Conservation (phyloP, 345 rosid genomes). For the Populus euphratica region DNA sequence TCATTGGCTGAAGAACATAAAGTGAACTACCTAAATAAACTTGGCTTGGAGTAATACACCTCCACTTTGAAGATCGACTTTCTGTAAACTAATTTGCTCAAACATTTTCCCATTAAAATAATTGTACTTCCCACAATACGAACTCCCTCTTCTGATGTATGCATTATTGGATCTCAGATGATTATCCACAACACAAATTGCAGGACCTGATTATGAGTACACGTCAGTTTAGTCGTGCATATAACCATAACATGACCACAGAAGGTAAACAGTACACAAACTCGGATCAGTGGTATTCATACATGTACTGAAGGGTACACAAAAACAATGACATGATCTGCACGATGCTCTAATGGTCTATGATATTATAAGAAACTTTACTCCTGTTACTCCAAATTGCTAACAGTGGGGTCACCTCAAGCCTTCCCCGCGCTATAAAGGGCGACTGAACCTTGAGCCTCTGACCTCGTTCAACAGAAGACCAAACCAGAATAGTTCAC, state of each 20-base stretch:
- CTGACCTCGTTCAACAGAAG: conserved; percentile 20
- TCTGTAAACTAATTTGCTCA: conserved; percentile 27
- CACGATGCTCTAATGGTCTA: conserved; percentile 25
- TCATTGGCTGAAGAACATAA: conserved; percentile 23
- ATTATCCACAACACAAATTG: conserved; percentile 48
- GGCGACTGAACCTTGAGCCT: conserved; percentile 30
- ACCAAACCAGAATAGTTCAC: conserved; percentile 1
- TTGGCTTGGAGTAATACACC: conserved; percentile 18
- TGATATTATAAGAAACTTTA: conserved; percentile 11
- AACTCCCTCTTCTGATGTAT: conserved; percentile 42
- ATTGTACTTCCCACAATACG: conserved; percentile 48
- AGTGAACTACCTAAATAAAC: conserved; percentile 16
- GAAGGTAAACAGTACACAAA: conserved; percentile 3
- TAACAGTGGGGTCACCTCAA: conserved; percentile 42
- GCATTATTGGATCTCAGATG: conserved; percentile 38
- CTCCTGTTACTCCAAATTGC: conserved; percentile 27
- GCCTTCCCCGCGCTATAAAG: conserved; percentile 48
- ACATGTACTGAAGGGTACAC: conserved; percentile 16
- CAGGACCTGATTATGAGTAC: conserved; percentile 7
- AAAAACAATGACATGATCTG: conserved; percentile 28
- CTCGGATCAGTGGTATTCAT: conserved; percentile 6
- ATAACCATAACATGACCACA: conserved; percentile 14
- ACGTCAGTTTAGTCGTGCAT: conserved; percentile 21
- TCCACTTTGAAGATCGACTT: conserved; percentile 51
- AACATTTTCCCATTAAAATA: conserved; percentile 41